Evolutionary conservation across 2,329 filamentous ascomycete species (phyloP).

Genomic region (Alternaria burnsii): DNA sequence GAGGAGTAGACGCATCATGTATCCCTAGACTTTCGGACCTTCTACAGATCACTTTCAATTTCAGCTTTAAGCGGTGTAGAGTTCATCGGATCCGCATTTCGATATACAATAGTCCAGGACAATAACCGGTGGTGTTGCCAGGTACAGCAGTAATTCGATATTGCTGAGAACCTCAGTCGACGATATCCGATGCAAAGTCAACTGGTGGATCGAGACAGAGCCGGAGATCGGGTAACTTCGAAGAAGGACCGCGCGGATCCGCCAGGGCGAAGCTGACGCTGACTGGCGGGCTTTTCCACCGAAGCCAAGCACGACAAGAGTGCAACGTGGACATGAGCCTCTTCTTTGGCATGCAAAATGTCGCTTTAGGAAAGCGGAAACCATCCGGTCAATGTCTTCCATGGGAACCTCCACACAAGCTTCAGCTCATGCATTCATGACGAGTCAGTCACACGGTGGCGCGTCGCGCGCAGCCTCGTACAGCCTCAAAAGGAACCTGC

Average conservation of each 20-base stretch:
- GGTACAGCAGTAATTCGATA: conserved; percentile 1
- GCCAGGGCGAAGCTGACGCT: neutral
- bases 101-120: neutral
- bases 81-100: conserved; percentile 9
- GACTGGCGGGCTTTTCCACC: conserved; percentile 1
- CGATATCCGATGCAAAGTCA: neutral
- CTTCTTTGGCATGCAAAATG: neutral
- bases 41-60: conserved; percentile 3
- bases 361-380: neutral
- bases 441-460: neutral
- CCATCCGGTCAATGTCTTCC: neutral
- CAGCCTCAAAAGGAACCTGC: conserved; percentile 1
- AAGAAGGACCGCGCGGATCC: conserved; percentile 11
- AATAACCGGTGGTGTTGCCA: neutral
- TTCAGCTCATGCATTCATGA: conserved; percentile 1
- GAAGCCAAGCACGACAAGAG: conserved; percentile 1
- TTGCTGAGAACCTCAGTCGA: neutral
- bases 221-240: neutral
- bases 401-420: neutral
- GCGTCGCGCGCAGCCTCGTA: neutral
- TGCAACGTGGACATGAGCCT: conserved; percentile 2
- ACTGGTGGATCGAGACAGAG: neutral
- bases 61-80: neutral
- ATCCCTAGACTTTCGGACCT: conserved; percentile 9
- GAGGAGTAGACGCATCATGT: conserved; percentile 5